Base-by-base conservation (phyloP, 441 rosid species). In the Euphorbia celastroides region DNA sequence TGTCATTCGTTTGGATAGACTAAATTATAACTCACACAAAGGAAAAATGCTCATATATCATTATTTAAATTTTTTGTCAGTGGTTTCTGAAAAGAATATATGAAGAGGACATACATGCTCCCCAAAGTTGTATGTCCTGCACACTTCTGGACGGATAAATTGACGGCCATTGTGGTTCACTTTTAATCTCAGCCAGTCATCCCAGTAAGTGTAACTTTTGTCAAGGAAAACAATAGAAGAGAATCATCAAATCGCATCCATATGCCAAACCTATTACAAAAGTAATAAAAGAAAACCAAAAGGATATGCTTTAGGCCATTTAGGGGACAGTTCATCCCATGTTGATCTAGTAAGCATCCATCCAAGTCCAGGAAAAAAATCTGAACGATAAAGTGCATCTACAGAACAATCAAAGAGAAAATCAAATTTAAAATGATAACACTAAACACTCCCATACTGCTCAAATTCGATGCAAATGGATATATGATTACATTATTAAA, bases 271-370 rank as follows among this genome's bases (percentile, higher is more conserved):
- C 31, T 16, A 28, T 42, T 67, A 78, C 69, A 55, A 16, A 13
- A 57, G 60, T 60, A 70, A 23, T 48, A 72, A 50, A 70, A 4
- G 5, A 41, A 34, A 56, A 28, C 36, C 66, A 71, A 52, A 81
- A 91, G 99, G 99, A 94, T 94, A 94, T 94, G 99, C 99, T 75
- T 89, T 93, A 58, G 97, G 99, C 97, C 99, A 94, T 84, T 94
- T 91, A 14, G 97, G 99, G 66, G 97, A 94, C 59, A 94, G 86
- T 79, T 91, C 99, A 81, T 88, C 90, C 99, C 99, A 91, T 60
- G 81, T 86, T 55, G 84, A 67, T 78, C 74, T 87, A 65, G 89
- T 70, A 79, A 94, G 86, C 97, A 94, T 89, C 99, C 97, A 94
- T 60, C 99, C 97, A 57, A 93, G 91, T 71, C 99, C 99, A 76